phyloP scores from a whole-genome alignment of 345 rosid genomes.

The Aurinia saxatilis region DNA sequence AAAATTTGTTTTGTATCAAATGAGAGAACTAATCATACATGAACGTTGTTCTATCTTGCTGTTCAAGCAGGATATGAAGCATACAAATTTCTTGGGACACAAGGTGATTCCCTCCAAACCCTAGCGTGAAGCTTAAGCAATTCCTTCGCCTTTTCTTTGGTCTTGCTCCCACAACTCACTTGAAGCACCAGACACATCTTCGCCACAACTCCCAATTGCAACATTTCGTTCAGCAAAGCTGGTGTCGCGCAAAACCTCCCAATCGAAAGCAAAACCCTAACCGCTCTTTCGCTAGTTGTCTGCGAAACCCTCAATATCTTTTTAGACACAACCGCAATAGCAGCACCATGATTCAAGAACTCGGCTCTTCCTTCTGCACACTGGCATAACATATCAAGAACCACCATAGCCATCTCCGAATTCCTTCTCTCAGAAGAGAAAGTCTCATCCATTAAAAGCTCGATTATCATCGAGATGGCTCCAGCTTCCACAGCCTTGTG shows the following conservation, averaged over 20 bases:
- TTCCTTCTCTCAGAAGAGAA: conserved; percentile 39
- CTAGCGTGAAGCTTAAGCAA: conserved; percentile 59
- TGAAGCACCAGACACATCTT: conserved; percentile 67
- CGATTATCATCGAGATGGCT: conserved; percentile 43
- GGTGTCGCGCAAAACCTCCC: conserved; percentile 53
- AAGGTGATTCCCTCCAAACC: conserved; percentile 63
- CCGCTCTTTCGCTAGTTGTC: conserved; percentile 55
- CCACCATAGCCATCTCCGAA: conserved; percentile 45
- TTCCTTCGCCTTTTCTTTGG: conserved; percentile 55
- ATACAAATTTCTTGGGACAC: conserved; percentile 38
- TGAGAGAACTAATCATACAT: conserved; percentile 26
- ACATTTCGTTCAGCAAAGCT: conserved; percentile 52
- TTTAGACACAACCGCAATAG: conserved; percentile 65
- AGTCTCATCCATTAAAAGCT: conserved; percentile 54
- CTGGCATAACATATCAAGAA: conserved; percentile 50
- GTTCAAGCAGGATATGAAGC: conserved; percentile 38
- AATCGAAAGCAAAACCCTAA: conserved; percentile 51
- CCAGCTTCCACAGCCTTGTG: conserved; percentile 59
- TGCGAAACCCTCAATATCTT: conserved; percentile 75
- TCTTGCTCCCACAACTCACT: conserved; percentile 40
- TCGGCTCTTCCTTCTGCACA: conserved; percentile 84
- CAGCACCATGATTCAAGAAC: conserved; percentile 54
- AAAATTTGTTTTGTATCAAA: conserved; percentile 6
- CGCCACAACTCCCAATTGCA: conserved; percentile 66
- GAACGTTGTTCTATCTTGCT: not conserved